Evolutionary conservation across 2,329 filamentous ascomycete genomes (phyloP), one percentile per base, ranked within the genome.

Genomic region (Microascus cirrosus): DNA sequence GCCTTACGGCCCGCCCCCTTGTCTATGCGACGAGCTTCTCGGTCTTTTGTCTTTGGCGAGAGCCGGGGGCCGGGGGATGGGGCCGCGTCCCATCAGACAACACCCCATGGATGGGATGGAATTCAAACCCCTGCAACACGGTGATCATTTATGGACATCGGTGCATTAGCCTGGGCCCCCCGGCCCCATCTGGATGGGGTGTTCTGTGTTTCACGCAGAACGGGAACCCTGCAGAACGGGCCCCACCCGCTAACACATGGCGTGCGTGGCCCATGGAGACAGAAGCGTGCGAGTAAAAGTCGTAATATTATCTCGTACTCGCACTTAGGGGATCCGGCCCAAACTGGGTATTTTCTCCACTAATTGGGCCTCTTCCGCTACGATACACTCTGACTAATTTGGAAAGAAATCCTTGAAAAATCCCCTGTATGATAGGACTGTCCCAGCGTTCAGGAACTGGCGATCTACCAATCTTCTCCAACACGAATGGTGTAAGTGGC

Each of bases 51-150:
- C 22, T 50, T 22, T 50, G 22, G n/a, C 20, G n/a, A 24, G 45
- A n/a, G 6, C 20, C n/a, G n/a, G 32, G 20, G 20, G 53, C 8
- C 32, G 32, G 28, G 7, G n/a, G n/a, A n/a, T n/a, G 32, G 11
- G 12, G 13, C 10, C 20, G n/a, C n/a, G 53, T 20, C 20, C 53
- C 22, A 55, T 39, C 53, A 28, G 53, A 55, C 20, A 34, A 35
- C 10, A 18, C 45, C 36, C 54, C 20, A 11, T 55, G 54, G 54
- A 55, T 55, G 54, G 36, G 54, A 55, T 28, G 54, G 28, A 55
- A 45, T 55, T 48, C 54, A 32, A 52, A 50, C 25, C 45, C 25
- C n/a, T 51, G 45, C 45, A 48, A 50, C 45, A 10, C 22, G 45
- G 7, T 50, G 45, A 50, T 50, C 45, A 12, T 50, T 50, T 50